Conservation (phyloP, 2,329 filamentous ascomycete genomes). For the Amesomyces nigricolor region DNA sequence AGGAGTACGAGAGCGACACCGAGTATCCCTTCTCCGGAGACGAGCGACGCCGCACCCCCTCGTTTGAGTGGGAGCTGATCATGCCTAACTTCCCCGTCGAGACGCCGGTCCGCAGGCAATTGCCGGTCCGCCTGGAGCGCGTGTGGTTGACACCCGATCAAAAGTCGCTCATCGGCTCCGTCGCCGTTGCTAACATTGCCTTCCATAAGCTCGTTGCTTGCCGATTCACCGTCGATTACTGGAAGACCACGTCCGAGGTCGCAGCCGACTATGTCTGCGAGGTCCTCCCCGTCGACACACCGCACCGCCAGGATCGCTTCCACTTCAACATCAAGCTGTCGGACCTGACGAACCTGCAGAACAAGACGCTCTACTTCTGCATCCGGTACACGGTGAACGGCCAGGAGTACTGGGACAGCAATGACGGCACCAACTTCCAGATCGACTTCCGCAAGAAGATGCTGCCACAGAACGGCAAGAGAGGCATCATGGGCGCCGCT, state of each 20-base stretch:
- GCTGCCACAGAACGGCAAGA: constrained; percentile 56
- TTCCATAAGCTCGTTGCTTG: constrained; percentile 88
- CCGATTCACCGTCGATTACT: constrained; percentile 93
- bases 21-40: constrained; percentile 78
- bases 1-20: constrained; percentile 76
- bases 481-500: constrained; percentile 44
- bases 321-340: constrained; percentile 90
- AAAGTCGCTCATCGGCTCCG: constrained; percentile 74
- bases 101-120: constrained; percentile 53
- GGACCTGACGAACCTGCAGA: constrained; percentile 84
- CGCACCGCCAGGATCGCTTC: constrained; percentile 75
- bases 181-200: constrained; percentile 80
- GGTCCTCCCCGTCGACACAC: constrained; percentile 58
- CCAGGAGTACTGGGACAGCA: constrained; percentile 94
- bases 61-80: constrained; percentile 82
- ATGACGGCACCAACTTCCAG: constrained; percentile 80
- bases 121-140: constrained; percentile 74
- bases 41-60: constrained; percentile 42
- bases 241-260: constrained; percentile 97
- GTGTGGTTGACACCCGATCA: constrained; percentile 85
- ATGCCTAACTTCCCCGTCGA: constrained; percentile 77
- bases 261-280: constrained; percentile 81
- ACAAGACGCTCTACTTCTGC: constrained; percentile 89
- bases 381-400: constrained; percentile 81
- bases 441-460: constrained; percentile 84